Evolutionary conservation across 2,329 filamentous ascomycete genomes (phyloP), one percentile per base, ranked within the genome.

Genomic region (Graphiopsis chlorocephala): DNA sequence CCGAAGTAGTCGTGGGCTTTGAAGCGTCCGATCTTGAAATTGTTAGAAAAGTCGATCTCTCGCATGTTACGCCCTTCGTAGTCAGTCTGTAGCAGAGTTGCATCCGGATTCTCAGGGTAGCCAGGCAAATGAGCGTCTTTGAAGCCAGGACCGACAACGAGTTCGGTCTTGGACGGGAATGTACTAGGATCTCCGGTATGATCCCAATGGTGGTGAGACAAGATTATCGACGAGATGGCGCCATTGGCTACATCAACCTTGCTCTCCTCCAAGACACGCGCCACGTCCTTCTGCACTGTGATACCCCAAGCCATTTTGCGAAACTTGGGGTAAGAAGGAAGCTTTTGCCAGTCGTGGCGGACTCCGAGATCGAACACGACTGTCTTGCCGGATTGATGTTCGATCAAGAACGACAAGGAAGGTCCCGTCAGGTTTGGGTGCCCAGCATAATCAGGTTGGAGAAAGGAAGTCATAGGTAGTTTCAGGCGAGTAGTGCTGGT

Each of bases 1-100:
- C 80, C 80, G 63, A 86, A 87, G 69, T 81, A 86, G 70, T 87
- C 85, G 28, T 76, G 73, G 1, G 82, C 82, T 33, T 76, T 69
- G 69, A 83, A 84, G 10, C 77, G 70, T 1, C 81, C 82, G 23
- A 84, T 80, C 65, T 78, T 76, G 3, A 81, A 66, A 48, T 74
- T 70, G 47, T 76, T 74, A n/a, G 72, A 65, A 38, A 81, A 75
- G 47, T 69, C 63, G 10, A 79, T 69, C 63, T 79, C 76, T 4
- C 70, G 67, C 1, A 81, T 68, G 28, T 78, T 68, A 48, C 81
- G 74, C 5, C 72, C 71, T 55, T 76, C 71, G 64, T 79, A 81
- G 64, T 81, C 80, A 25, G 71, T 74, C 45, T 83, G 78, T 23
- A 74, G 66, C 20, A 83, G 73, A 0, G 74, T 75, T 0, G 78